Conservation (phyloP, 2,329 filamentous ascomycete genomes). For the Coniochaeta sp. region DNA sequence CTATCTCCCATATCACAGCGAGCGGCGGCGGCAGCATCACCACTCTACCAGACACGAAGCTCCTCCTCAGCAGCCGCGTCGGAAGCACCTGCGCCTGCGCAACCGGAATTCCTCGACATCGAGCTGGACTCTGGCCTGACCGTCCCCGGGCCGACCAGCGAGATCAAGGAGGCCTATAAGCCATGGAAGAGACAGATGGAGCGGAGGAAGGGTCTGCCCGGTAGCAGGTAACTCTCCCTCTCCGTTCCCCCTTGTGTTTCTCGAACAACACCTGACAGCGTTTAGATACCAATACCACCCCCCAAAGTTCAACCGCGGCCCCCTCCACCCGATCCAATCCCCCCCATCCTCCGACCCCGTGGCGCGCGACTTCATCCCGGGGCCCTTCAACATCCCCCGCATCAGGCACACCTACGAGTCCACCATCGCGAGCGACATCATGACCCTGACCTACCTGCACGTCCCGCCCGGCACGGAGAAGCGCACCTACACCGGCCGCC, state of each 20-base stretch:
- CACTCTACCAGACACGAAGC: background rate
- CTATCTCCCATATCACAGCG: background rate
- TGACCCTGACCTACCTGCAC: slow-evolving; percentile 85
- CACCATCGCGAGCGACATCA: slow-evolving; percentile 79
- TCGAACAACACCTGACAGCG: too few species aligned
- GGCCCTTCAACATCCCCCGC: slow-evolving; percentile 82
- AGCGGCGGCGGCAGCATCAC: background rate
- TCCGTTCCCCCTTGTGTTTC: too few species aligned
- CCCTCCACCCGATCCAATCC: slow-evolving; percentile 86
- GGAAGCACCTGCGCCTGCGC: slow-evolving; percentile 18
- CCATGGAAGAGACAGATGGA: slow-evolving; percentile 26
- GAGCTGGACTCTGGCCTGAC: slow-evolving; percentile 43
- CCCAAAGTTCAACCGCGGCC: slow-evolving; percentile 90
- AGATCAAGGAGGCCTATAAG: slow-evolving; percentile 32
- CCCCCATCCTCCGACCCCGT: slow-evolving; percentile 79
- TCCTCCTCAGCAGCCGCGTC: slow-evolving; percentile 34
- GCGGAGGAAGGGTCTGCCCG: slow-evolving; percentile 32
- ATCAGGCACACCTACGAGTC: slow-evolving; percentile 85
- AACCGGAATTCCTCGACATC: slow-evolving; percentile 37
- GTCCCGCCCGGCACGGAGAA: slow-evolving; percentile 65
- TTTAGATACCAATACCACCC: slow-evolving; percentile 87
- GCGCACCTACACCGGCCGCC: slow-evolving; percentile 49
- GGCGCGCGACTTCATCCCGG: slow-evolving; percentile 82
- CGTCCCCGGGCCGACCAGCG: slow-evolving; percentile 31
- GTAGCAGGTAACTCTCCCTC: slow-evolving; percentile 46